These are phyloP conservation scores for Leccinum longicurvipes DNA, from an alignment of 768 basidiomycete species.

Conservation along the genomic window DNA sequence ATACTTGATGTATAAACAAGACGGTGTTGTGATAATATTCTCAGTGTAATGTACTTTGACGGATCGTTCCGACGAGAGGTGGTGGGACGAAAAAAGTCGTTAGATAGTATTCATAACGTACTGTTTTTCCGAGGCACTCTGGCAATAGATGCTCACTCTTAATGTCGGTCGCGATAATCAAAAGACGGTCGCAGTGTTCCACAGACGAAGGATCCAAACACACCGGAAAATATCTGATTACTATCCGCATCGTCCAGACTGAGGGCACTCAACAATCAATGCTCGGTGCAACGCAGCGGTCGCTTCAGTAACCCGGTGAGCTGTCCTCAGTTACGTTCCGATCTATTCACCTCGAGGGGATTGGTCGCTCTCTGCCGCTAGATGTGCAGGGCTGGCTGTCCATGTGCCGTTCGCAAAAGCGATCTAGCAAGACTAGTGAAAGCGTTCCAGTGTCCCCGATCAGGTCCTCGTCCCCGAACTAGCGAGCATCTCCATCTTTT, in stretches of 20 bases:
- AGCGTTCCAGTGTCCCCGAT: not conserved
- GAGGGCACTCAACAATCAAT: too few species aligned
- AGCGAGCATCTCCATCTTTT: conserved; percentile 49
- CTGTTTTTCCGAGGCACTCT: not conserved
- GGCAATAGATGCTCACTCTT: too few species aligned
- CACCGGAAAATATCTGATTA: too few species aligned
- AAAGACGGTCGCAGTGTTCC: too few species aligned
- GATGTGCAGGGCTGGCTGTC: not conserved
- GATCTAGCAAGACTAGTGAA: not conserved
- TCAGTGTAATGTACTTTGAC: not conserved
- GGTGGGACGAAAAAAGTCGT: not conserved
- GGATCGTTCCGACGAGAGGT: not conserved
- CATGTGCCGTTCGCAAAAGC: not conserved
- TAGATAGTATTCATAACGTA: not conserved
- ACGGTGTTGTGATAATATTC: not conserved
- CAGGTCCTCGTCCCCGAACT: not conserved
- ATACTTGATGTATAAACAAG: conserved; percentile 4
- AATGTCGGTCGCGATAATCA: too few species aligned
- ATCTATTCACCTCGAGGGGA: not conserved
- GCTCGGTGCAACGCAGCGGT: not conserved
- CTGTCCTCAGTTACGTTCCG: not conserved
- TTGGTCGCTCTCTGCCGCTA: too few species aligned
- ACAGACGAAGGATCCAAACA: too few species aligned
- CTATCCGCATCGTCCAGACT: too few species aligned
- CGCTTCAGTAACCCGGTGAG: not conserved